Conservation (phyloP, 2,329 filamentous ascomycete genomes). For the Epichloe hybrida region DNA sequence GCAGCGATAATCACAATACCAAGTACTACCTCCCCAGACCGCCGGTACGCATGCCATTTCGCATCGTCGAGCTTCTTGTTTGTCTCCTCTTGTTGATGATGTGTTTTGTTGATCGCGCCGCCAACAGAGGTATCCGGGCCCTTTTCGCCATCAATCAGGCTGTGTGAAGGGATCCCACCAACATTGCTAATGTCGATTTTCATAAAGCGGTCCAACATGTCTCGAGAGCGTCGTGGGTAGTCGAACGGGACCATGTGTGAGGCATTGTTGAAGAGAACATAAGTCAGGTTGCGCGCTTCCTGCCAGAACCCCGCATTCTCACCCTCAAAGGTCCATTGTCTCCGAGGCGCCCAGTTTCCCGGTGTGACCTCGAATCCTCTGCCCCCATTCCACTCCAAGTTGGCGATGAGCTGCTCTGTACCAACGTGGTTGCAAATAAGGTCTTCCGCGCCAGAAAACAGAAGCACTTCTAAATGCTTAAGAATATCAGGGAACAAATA, state of each 20-base stretch:
- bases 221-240: conserved; percentile 68
- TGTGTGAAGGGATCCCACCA: conserved; percentile 66
- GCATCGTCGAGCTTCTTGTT: conserved; percentile 65
- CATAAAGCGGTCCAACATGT: conserved; percentile 98
- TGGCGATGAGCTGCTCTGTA: conserved; percentile 80
- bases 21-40: conserved; percentile 74
- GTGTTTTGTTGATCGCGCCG: conserved; percentile 42
- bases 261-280: conserved; percentile 87
- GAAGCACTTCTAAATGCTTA: conserved; percentile 60
- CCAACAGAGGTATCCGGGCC: conserved; percentile 65
- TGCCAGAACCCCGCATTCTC: conserved; percentile 86
- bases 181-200: conserved; percentile 81
- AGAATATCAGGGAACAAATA: conserved; percentile 66
- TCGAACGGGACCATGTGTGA: conserved; percentile 99
- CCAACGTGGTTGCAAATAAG: conserved; percentile 95
- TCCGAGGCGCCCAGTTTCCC: conserved; percentile 81
- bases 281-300: conserved; percentile 86
- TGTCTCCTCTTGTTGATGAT: conserved; percentile 41
- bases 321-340: conserved; percentile 87
- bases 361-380: conserved; percentile 82
- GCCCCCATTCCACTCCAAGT: conserved; percentile 81
- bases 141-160: conserved; percentile 74
- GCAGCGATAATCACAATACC: conserved; percentile 68
- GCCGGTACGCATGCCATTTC: conserved; percentile 79
- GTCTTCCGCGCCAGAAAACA: conserved; percentile 90